Base-by-base conservation (phyloP, 306 rosid species). In the Medicago arabica region DNA sequence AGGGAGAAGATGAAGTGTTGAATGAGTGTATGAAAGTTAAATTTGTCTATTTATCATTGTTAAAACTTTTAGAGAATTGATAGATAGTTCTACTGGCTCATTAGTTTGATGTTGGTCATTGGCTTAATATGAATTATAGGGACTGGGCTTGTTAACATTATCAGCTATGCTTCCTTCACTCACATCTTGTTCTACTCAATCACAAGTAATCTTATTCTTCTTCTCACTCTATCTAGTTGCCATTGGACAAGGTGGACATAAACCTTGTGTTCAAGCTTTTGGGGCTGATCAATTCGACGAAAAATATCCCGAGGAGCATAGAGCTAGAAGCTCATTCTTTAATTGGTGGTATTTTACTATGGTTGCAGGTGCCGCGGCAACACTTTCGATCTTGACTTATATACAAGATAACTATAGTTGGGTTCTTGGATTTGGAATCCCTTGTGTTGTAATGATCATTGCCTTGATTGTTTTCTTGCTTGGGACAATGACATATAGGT, bases 341-440 rank as follows among this genome's bases (percentile, higher is more conserved):
- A 92, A 89, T 69, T 92, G 96, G 97, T 89, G 97, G 97, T 89
- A 82, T 83, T 88, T 89, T 21, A 60, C 89, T 2, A 8, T 88
- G 38, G 67, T 81, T 70, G 69, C 71, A 8, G 93, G 91, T 36
- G 9, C 61, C 38, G 13, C 80, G 18, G 12, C 14, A 3, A 85
- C 93, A 6, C 7, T 78, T 39, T 8, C 8, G 17, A 23, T 92
- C 78, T 72, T 84, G 50, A 79, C 66, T 55, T 84, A 84, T 71
- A 17, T 53, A 17, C 59, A 53, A 17, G 59, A 53, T 17, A 53
- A 53, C 25, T 17, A 7, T 8, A 53, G 25, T 17, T 53, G 59
- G 59, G 59, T 17, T 53, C 12, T 53, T 17, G 59, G 59, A 53
- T 53, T 53, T 17, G 25, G 25, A 17, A 53, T 53, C 25, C 59